Conservation (phyloP, 2,329 filamentous ascomycete genomes). For the Ceratocystis colombiana region DNA sequence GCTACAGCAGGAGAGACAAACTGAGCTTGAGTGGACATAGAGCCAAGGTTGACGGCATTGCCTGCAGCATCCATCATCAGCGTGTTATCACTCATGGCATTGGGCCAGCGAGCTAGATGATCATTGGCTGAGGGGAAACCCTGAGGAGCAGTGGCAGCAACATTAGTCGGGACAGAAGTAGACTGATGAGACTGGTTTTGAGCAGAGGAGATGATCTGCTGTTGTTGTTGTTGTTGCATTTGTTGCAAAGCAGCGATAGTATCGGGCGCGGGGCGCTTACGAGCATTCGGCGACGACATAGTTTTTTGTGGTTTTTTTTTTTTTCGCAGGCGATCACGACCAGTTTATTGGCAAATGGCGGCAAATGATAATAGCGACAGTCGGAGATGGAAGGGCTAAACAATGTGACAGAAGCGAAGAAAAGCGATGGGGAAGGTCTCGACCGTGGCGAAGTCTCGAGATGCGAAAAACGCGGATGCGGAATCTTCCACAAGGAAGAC, state of each 20-base stretch:
- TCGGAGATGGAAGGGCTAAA: background rate
- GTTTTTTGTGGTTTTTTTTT: background rate
- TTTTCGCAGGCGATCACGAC: background rate
- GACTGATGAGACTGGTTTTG: constrained; percentile 9
- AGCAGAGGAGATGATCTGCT: background rate
- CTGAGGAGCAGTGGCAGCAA: constrained; percentile 1
- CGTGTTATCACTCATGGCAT: background rate
- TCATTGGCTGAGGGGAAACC: constrained; percentile 13
- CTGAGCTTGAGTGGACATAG: constrained; percentile 20
- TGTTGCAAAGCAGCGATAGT: constrained; percentile 22
- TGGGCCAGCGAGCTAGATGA: constrained; percentile 20
- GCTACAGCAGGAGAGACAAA: constrained; percentile 24
- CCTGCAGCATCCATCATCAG: constrained; percentile 22
- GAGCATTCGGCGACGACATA: constrained; percentile 24
- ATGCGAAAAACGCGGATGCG: constrained; percentile 18
- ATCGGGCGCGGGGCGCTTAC: constrained; percentile 24
- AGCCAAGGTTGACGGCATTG: constrained; percentile 16
- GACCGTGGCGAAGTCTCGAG: background rate
- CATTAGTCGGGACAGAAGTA: background rate
- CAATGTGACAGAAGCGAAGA: background rate
- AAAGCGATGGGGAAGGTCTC: background rate
- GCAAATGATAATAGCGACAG: background rate
- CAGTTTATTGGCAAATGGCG: background rate
- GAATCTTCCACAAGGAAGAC: constrained; percentile 24
- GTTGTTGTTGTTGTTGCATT: constrained; percentile 20